A percentile compares a stretch with the other conserved stretches of the same genome.
Evolutionary conservation across 371 early-diverging fungal genomes (phyloP).

Genomic region (Rhizopus microsporus): DNA sequence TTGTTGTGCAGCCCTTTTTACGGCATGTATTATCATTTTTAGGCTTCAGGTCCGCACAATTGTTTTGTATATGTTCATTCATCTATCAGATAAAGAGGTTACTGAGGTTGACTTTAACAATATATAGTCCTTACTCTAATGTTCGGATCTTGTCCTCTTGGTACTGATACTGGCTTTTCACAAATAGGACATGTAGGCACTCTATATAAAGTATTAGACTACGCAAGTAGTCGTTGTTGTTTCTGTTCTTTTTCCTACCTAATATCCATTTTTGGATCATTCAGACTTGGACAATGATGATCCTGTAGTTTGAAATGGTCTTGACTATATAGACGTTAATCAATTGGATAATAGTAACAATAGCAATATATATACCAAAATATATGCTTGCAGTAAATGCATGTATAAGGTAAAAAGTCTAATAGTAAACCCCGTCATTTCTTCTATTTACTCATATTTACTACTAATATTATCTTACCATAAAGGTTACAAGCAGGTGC

Average conservation of each 20-base stretch:
- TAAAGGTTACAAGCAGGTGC: conserved; percentile 44
- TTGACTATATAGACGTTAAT: conserved; percentile 31
- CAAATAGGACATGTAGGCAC: conserved; percentile 69
- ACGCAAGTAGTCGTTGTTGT: not conserved
- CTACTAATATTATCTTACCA: conserved; percentile 22
- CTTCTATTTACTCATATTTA: too few relatives aligned
- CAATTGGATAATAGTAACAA: not conserved
- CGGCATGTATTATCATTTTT: conserved; percentile 58
- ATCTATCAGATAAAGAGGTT: conserved; percentile 26
- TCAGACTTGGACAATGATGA: conserved; percentile 52
- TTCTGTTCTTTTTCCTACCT: conserved; percentile 25
- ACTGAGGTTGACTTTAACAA: not conserved
- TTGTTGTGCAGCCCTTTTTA: conserved; percentile 54
- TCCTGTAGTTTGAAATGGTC: conserved; percentile 64
- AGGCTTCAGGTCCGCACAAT: conserved; percentile 52
- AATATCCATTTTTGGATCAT: conserved; percentile 51
- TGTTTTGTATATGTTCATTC: conserved; percentile 64
- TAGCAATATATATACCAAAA: conserved; percentile 53
- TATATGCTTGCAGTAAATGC: conserved; percentile 55
- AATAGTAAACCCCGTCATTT: not conserved
- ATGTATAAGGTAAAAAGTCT: conserved; percentile 65
- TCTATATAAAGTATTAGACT: conserved; percentile 17
- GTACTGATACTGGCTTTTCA: conserved; percentile 63
- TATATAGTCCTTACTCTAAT: conserved; percentile 36
- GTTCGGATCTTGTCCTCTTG: conserved; percentile 65